Conservation (phyloP, 2,329 filamentous ascomycete species). For the Pyricularia pennisetigena region DNA sequence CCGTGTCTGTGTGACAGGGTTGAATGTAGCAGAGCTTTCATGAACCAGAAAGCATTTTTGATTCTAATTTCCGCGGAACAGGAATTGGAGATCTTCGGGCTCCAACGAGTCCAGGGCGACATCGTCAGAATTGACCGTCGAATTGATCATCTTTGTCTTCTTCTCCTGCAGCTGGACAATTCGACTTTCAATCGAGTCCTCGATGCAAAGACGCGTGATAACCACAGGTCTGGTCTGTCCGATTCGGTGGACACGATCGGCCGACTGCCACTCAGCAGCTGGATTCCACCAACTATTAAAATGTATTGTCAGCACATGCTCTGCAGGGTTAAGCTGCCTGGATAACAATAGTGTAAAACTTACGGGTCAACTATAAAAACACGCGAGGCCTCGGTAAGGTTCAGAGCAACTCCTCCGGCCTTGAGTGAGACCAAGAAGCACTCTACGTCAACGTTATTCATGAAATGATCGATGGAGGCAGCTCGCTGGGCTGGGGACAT, state of each 20-base stretch:
- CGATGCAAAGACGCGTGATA: constrained; percentile 89
- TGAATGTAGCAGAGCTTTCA: neutral
- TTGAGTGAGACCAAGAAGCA: constrained; percentile 95
- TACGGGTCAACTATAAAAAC: constrained; percentile 96
- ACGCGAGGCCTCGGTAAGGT: constrained; percentile 85
- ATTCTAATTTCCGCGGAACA: constrained; percentile 63
- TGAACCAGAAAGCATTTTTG: neutral
- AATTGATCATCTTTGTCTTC: constrained; percentile 96
- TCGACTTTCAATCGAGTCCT: constrained; percentile 91
- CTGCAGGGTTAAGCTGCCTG: neutral
- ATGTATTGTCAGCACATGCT: constrained; percentile 14
- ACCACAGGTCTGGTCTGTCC: constrained; percentile 89
- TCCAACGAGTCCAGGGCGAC: constrained; percentile 85
- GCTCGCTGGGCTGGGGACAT: constrained; percentile 94
- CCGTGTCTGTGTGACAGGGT: too few relatives aligned
- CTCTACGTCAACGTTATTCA: constrained; percentile 88
- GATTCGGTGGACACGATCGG: constrained; percentile 93
- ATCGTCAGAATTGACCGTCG: constrained; percentile 90
- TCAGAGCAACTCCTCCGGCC: constrained; percentile 89
- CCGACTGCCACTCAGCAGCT: constrained; percentile 99
- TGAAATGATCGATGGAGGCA: constrained; percentile 91
- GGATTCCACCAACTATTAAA: constrained; percentile 89
- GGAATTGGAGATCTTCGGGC: constrained; percentile 87
- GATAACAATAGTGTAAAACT: constrained; percentile 27
- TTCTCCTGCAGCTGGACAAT: constrained; percentile 97